phyloP scores from a whole-genome alignment of 352 stramenopile species.

The Aphanomyces euteiches region DNA sequence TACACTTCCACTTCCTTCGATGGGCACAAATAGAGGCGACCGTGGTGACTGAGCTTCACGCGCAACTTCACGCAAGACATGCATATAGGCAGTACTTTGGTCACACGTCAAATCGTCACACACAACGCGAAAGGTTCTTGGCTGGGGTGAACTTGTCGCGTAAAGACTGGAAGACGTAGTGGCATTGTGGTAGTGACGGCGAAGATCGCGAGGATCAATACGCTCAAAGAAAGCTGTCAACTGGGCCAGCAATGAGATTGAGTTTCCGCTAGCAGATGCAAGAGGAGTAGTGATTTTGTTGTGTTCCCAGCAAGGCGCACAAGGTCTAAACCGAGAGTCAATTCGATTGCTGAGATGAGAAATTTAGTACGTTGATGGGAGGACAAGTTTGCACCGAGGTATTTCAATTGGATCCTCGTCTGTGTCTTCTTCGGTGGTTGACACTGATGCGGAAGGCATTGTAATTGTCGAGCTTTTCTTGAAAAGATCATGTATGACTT shows the following conservation, averaged over 20 bases:
- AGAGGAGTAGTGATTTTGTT: background rate
- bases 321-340: conserved; percentile 1
- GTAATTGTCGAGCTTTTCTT: conserved; percentile 24
- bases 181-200: conserved; percentile 10
- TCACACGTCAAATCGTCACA: conserved; percentile 23
- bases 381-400: conserved; percentile 15
- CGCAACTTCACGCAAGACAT: conserved; percentile 44
- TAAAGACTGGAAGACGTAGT: background rate
- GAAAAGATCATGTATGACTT: conserved; percentile 6
- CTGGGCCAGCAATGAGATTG: background rate
- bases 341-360: background rate
- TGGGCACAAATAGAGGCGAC: conserved; percentile 55
- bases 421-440: conserved; percentile 1
- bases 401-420: conserved; percentile 23
- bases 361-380: background rate
- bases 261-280: background rate
- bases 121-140: conserved; percentile 31
- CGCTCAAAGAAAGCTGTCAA: background rate
- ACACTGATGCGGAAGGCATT: background rate
- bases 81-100: conserved; percentile 39
- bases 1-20: background rate
- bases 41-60: conserved; percentile 56
- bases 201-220: background rate
- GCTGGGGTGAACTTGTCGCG: conserved; percentile 21
- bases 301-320: conserved; percentile 19